These are phyloP conservation scores for Colletotrichum musae DNA, from an alignment of 2,329 filamentous ascomycete genomes.

Conservation along the genomic window DNA sequence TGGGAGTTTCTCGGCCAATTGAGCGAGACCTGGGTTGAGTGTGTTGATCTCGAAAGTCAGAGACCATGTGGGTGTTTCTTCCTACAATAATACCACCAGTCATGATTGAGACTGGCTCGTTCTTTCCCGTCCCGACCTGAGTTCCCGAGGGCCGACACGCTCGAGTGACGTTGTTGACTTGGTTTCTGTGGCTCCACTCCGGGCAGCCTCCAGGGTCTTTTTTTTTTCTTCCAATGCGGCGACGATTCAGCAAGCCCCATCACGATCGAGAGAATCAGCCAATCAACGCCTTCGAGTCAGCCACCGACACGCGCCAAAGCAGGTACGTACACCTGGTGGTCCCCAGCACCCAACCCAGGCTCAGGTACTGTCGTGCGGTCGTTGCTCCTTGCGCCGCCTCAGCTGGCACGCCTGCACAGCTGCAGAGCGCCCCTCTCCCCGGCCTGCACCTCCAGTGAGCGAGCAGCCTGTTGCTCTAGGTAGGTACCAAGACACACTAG, in stretches of 20 bases:
- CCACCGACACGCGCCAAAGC: neutral
- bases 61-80: constrained; percentile 15
- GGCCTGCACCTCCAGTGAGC: constrained; percentile 15
- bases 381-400: constrained; percentile 31
- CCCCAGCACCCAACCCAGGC: no score
- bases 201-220: constrained; percentile 24
- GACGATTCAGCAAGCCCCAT: constrained; percentile 27
- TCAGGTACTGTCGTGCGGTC: constrained; percentile 30
- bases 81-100: constrained; percentile 18
- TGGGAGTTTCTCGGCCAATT: neutral
- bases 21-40: neutral
- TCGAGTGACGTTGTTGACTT: constrained; percentile 42
- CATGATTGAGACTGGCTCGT: constrained; percentile 4
- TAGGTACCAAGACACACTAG: no score
- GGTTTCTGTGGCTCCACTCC: constrained; percentile 32
- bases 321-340: constrained; percentile 23
- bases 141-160: constrained; percentile 26
- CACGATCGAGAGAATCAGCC: constrained; percentile 31
- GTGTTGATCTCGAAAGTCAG: neutral
- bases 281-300: constrained; percentile 11
- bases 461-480: no score
- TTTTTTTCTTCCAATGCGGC: constrained; percentile 35
- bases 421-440: constrained; percentile 25
- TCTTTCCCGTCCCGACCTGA: constrained; percentile 11
- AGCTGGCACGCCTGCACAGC: constrained; percentile 37